Base-by-base conservation (phyloP, 495 filamentous ascomycete genomes). In the Daldinia concentrica region DNA sequence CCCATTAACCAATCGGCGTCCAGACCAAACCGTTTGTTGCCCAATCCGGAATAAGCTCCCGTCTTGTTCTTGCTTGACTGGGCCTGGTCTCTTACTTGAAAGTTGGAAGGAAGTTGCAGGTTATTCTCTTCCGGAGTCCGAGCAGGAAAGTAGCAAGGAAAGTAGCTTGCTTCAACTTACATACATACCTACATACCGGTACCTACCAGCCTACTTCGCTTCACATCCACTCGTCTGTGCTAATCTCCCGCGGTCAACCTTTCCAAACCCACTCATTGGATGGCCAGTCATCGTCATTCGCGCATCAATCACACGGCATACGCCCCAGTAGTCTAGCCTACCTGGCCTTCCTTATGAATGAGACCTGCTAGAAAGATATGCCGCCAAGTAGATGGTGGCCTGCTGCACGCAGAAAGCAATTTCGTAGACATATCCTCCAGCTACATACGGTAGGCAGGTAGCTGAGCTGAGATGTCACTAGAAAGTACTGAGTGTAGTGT, bases 231-330 rank as follows among this genome's bases (percentile, higher is more conserved):
- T 72, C 57, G 58, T 63, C 71, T 60, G 26, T 74, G 68, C 56
- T 70, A 77, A 77, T 77, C 68, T 77, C 76, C 75, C 76, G 52
- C 63, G 54, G 61, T 52, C 60, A 30, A 27, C 29, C 29, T 70
- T 70, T 54, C 65, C 48, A 45, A n/a, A 60, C 37, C 58, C 62
- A 71, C 62, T 14, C 58, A 70, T 71, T 60, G 70, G 68, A 69
- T 32, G 72, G 56, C 39, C 45, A 65, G 51, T 65, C 63, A 68
- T 72, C 68, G 68, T 75, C 64, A 72, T 71, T 51, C 69, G 45
- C 64, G 48, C 73, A 70, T 69, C 71, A 68, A 73, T 73, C 70
- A 73, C 70, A 73, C 65, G 67, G 70, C 70, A 68, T 73, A 36
- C 50, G 60, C 61, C 61, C 70, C 48, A 62, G 65, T 15, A 60